Evolutionary conservation across 1,284 basidiomycete species (phyloP).

Genomic region (Xerocomus subilludens): DNA sequence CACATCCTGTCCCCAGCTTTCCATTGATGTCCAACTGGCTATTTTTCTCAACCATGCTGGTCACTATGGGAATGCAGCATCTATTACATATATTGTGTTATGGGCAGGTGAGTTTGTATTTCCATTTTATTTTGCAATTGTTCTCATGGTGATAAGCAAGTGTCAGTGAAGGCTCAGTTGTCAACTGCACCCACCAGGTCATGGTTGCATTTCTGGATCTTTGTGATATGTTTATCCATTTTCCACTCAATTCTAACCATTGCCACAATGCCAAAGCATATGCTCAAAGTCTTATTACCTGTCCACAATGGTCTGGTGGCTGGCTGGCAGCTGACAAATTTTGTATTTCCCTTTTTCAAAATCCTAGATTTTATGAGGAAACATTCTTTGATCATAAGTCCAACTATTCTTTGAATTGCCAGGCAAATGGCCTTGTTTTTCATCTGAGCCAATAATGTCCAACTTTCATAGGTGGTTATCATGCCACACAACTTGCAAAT

Average conservation of each 20-base stretch:
- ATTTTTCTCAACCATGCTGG: background rate
- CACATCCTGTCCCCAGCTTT: conserved; percentile 46
- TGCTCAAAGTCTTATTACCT: too few species aligned
- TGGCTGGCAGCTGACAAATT: conserved; percentile 15
- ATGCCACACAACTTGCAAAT: conserved; percentile 25
- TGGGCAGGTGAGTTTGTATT: too few species aligned
- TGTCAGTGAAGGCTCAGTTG: background rate
- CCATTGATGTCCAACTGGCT: conserved; percentile 52
- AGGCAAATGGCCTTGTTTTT: conserved; percentile 12
- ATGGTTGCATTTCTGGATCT: conserved; percentile 21
- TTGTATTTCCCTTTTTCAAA: conserved; percentile 14
- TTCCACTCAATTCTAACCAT: too few species aligned
- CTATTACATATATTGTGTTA: conserved; percentile 46
- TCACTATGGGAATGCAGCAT: background rate
- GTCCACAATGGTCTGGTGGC: conserved; percentile 14
- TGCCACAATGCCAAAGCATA: too few species aligned
- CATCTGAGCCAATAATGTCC: too few species aligned
- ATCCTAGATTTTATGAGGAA: conserved; percentile 14
- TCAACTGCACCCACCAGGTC: conserved; percentile 18
- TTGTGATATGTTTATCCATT: conserved; percentile 17
- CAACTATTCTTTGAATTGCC: conserved; percentile 29
- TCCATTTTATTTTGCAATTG: too few species aligned
- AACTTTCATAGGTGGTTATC: background rate
- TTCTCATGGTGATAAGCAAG: conserved; percentile 49
- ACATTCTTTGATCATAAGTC: conserved; percentile 28